Evolutionary conservation across 371 early-diverging fungal genomes (phyloP).

Genomic region (Rhizomucor miehei): DNA sequence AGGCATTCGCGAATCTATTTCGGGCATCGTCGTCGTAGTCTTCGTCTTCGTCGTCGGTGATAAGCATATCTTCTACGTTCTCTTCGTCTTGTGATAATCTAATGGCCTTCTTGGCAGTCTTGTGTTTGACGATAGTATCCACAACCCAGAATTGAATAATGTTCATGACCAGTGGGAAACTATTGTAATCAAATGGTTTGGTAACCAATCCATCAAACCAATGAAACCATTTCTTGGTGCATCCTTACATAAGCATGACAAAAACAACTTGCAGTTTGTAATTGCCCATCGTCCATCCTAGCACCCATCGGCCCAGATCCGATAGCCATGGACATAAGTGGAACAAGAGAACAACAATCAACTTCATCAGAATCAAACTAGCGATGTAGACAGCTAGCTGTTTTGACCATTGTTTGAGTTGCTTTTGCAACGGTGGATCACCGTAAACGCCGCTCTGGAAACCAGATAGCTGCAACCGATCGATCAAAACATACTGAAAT

Average conservation of each 20-base stretch:
- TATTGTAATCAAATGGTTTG: constrained; percentile 5
- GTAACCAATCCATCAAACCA: background rate
- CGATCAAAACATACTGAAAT: constrained; percentile 33
- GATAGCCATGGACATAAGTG: constrained; percentile 52
- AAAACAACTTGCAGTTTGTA: constrained; percentile 58
- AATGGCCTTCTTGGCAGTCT: constrained; percentile 24
- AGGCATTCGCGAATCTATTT: too few species aligned
- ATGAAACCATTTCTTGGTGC: background rate
- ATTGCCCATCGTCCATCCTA: constrained; percentile 53
- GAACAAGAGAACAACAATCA: constrained; percentile 46
- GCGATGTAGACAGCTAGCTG: constrained; percentile 56
- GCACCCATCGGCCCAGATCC: constrained; percentile 59
- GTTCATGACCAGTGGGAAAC: constrained; percentile 57
- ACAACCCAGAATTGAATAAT: constrained; percentile 67
- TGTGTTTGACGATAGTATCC: constrained; percentile 65
- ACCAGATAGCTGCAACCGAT: constrained; percentile 31
- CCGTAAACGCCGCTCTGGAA: constrained; percentile 65
- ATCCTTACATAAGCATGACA: constrained; percentile 58
- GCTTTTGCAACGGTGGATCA: constrained; percentile 49
- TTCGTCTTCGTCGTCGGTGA: constrained; percentile 13
- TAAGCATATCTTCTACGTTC: constrained; percentile 20
- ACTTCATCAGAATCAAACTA: constrained; percentile 59
- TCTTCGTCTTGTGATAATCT: constrained; percentile 32
- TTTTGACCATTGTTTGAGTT: constrained; percentile 53
- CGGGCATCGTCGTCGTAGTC: constrained; percentile 8